Conservation (phyloP, 495 filamentous ascomycete genomes). For the Penicillium psychrofluorescens region DNA sequence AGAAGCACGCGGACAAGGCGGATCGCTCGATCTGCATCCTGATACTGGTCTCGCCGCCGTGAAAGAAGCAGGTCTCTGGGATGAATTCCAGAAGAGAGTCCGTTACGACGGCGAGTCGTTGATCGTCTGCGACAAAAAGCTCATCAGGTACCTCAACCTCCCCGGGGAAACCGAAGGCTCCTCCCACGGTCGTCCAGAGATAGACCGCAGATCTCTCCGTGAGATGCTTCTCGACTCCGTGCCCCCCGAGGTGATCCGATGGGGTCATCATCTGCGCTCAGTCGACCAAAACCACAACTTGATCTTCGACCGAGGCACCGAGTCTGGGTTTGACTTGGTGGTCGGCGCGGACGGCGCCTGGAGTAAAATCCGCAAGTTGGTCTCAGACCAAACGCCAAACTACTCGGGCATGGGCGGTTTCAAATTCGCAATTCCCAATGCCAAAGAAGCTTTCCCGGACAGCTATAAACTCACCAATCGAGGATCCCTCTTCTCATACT, state of each 20-base stretch:
- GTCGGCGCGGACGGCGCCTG: slow-evolving; percentile 53
- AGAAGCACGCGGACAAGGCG: slow-evolving; percentile 34
- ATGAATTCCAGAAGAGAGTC: slow-evolving; percentile 37
- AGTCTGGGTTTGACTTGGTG: slow-evolving; percentile 34
- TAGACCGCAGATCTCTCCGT: slow-evolving; percentile 19
- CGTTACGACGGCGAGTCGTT: slow-evolving; percentile 39
- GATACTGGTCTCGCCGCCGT: slow-evolving; percentile 44
- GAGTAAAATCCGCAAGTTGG: slow-evolving; percentile 40
- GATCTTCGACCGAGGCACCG: slow-evolving; percentile 10
- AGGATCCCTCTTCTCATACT: slow-evolving; percentile 10
- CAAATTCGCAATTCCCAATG: slow-evolving; percentile 8
- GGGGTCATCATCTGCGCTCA: slow-evolving; percentile 11
- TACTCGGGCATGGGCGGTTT: slow-evolving; percentile 38
- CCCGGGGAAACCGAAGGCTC: background rate
- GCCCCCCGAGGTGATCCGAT: slow-evolving; percentile 15
- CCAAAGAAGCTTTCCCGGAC: slow-evolving; percentile 5
- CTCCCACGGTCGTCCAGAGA: slow-evolving; percentile 20
- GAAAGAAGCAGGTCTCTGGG: slow-evolving; percentile 40
- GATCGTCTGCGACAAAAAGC: slow-evolving; percentile 9
- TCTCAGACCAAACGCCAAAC: slow-evolving; percentile 38
- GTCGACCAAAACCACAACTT: slow-evolving; percentile 14
- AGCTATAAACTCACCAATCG: slow-evolving; percentile 7
- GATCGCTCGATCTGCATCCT: slow-evolving; percentile 50
- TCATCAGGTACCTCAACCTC: slow-evolving; percentile 9
- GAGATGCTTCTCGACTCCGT: slow-evolving; percentile 22